These are phyloP conservation scores for Ustilago xerochloae DNA, from an alignment of 1,284 basidiomycete species.

Conservation along the genomic window DNA sequence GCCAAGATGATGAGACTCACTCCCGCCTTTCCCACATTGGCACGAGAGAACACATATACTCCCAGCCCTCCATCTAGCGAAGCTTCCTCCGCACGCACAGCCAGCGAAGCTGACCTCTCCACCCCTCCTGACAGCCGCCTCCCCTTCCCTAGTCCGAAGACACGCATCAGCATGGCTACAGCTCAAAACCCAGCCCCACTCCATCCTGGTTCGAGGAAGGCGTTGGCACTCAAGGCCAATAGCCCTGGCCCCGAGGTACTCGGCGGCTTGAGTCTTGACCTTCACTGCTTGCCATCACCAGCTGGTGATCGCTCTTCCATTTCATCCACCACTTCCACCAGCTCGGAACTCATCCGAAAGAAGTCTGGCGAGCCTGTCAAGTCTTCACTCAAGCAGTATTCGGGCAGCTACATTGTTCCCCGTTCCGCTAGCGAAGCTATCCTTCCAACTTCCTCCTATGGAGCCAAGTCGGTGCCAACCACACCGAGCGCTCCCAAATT, in stretches of 20 bases:
- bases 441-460: constrained; percentile 37
- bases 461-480: constrained; percentile 67
- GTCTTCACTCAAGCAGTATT: constrained; percentile 82
- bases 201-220: constrained; percentile 54
- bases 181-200: constrained; percentile 20
- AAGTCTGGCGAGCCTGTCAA: constrained; percentile 93
- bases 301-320: constrained; percentile 38
- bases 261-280: constrained; percentile 58
- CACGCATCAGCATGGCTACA: constrained; percentile 15
- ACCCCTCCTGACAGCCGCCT: constrained; percentile 36
- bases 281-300: constrained; percentile 56
- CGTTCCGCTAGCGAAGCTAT: constrained; percentile 70
- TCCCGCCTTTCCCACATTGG: constrained; percentile 34
- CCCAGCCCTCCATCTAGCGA: constrained; percentile 47
- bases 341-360: constrained; percentile 76
- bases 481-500: constrained; percentile 79
- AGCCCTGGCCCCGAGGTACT: constrained; percentile 52
- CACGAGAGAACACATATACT: constrained; percentile 25
- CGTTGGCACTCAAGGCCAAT: constrained; percentile 51
- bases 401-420: constrained; percentile 67
- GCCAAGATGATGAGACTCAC: constrained; percentile 58
- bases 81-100: constrained; percentile 30
- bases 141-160: constrained; percentile 44
- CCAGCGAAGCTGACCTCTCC: constrained; percentile 31
- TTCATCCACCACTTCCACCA: constrained; percentile 40